Evolutionary conservation across 2,329 filamentous ascomycete genomes (phyloP).

Genomic region (Aspergillus costaricaensis): DNA sequence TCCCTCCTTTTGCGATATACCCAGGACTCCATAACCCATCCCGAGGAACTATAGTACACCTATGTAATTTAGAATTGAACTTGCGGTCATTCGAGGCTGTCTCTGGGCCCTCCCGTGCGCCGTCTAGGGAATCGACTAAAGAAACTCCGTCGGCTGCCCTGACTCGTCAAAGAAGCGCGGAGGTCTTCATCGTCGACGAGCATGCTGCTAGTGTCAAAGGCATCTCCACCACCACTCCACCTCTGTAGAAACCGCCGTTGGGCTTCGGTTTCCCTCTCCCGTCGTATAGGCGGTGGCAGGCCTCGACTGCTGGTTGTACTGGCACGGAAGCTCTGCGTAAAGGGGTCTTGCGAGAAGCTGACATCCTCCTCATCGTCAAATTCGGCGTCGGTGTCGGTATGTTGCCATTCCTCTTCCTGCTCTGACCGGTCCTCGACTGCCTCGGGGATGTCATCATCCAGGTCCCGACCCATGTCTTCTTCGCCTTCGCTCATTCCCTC

Average conservation of each 20-base stretch:
- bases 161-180: conserved; percentile 36
- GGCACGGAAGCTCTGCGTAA: conserved; percentile 32
- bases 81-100: conserved; percentile 53
- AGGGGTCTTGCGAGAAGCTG: conserved; percentile 28
- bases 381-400: conserved; percentile 73
- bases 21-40: neutral
- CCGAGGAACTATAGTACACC: neutral
- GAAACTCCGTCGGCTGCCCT: conserved; percentile 34
- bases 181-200: conserved; percentile 39
- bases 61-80: neutral
- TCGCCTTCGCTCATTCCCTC: conserved; percentile 53
- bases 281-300: conserved; percentile 30
- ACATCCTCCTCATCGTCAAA: conserved; percentile 48
- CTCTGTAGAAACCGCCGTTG: conserved; percentile 42
- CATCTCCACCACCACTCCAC: conserved; percentile 42
- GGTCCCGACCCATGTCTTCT: conserved; percentile 64
- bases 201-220: conserved; percentile 39
- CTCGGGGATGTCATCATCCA: conserved; percentile 72
- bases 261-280: conserved; percentile 40
- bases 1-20: neutral
- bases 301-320: conserved; percentile 38
- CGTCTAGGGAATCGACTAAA: conserved; percentile 43
- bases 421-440: conserved; percentile 44
- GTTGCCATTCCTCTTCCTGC: conserved; percentile 68
- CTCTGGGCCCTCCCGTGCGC: conserved; percentile 44